Conservation (phyloP, 305 asterid species). For the Fraxinus sp. region DNA sequence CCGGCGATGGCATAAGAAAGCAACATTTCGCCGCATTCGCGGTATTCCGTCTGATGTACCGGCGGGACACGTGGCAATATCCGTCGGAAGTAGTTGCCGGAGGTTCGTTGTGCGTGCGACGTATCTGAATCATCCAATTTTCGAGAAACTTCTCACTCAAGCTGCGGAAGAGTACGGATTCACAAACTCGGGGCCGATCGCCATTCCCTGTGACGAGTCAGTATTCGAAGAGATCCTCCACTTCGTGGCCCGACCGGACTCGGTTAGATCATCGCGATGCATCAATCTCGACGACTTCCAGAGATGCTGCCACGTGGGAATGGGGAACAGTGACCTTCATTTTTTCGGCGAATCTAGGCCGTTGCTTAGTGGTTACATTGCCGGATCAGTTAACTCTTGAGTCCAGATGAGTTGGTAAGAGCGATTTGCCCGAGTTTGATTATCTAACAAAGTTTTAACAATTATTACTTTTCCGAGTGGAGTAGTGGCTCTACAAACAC, state of each 20-base stretch:
- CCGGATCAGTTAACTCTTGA: conserved; percentile 21
- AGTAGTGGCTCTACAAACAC: background rate
- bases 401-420: background rate
- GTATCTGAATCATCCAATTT: conserved; percentile 68
- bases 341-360: conserved; percentile 50
- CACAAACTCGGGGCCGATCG: conserved; percentile 53
- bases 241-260: conserved; percentile 37
- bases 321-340: conserved; percentile 30
- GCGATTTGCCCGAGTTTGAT: background rate
- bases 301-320: conserved; percentile 47
- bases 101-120: conserved; percentile 65
- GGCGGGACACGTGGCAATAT: conserved; percentile 68
- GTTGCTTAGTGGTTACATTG: conserved; percentile 46
- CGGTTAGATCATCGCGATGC: conserved; percentile 17
- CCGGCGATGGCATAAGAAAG: conserved; percentile 60
- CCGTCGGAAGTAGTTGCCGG: conserved; percentile 49
- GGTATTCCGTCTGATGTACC: conserved; percentile 64
- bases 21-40: conserved; percentile 33
- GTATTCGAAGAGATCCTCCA: conserved; percentile 62
- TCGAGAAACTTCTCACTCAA: conserved; percentile 46
- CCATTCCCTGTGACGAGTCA: conserved; percentile 70
- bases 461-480: background rate
- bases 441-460: background rate
- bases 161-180: conserved; percentile 83
- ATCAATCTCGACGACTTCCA: conserved; percentile 33